A percentile compares a stretch with the other conserved stretches of the same genome.
These are phyloP conservation scores for Amylostereum areolatum DNA, from an alignment of 1,284 basidiomycete genomes.

Conservation along the genomic window DNA sequence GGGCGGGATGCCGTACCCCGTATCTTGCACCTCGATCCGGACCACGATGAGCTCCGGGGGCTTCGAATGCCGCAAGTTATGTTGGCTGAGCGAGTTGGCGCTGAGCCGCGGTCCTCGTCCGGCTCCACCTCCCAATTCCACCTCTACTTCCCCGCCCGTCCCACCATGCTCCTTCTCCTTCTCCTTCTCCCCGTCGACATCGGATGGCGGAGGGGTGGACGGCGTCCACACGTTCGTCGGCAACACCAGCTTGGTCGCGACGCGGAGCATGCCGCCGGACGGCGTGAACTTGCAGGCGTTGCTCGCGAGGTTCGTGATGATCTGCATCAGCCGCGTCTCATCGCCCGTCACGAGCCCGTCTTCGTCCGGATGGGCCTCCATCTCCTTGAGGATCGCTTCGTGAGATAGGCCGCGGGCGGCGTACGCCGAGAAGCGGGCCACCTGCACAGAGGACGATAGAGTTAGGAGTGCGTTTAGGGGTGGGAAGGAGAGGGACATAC, in stretches of 20 bases:
- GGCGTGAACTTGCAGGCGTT: conserved; percentile 82
- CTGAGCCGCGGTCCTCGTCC: conserved; percentile 31
- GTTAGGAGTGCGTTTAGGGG: background rate
- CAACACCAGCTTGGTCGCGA: conserved; percentile 54
- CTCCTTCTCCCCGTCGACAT: background rate
- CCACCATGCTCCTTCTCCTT: background rate
- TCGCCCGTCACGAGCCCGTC: conserved; percentile 72
- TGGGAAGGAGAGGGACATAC: conserved; percentile 26
- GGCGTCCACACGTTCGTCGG: conserved; percentile 27
- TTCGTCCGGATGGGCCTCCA: conserved; percentile 39
- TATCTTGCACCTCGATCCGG: conserved; percentile 77
- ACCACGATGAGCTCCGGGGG: conserved; percentile 61
- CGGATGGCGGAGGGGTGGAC: background rate
- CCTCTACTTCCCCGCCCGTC: background rate
- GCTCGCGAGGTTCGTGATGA: conserved; percentile 72
- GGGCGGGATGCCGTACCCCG: conserved; percentile 69
- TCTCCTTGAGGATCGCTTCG: conserved; percentile 32
- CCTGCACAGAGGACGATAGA: conserved; percentile 22
- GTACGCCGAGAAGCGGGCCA: conserved; percentile 50
- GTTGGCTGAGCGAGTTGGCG: conserved; percentile 39
- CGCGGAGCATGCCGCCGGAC: conserved; percentile 57
- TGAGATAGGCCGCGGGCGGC: conserved; percentile 47
- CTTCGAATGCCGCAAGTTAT: conserved; percentile 37
- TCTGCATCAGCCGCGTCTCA: conserved; percentile 75
- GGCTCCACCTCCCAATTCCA: background rate